Evolutionary conservation across 1,284 basidiomycete species (phyloP).

Genomic region (Hemileia vastatrix): DNA sequence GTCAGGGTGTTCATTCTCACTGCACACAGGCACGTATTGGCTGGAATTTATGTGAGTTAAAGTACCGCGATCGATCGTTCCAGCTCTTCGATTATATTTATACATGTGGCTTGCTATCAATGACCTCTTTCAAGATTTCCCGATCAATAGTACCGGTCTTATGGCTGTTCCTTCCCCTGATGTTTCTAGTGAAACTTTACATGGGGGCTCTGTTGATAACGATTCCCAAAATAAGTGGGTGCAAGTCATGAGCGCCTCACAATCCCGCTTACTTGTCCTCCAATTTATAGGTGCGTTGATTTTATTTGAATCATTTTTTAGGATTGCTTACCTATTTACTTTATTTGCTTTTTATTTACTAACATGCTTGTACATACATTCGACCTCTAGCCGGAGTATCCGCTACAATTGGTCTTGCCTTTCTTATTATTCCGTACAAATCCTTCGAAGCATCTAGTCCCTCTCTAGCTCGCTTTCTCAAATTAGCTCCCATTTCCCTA

Average conservation of each 20-base stretch:
- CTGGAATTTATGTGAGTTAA: conserved; percentile 17
- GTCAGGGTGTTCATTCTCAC: conserved; percentile 1
- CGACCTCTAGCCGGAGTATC: not conserved
- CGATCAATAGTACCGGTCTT: conserved; percentile 17
- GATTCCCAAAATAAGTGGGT: conserved; percentile 4
- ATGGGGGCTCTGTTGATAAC: not conserved
- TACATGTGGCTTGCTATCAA: not conserved
- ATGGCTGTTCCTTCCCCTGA: conserved; percentile 7
- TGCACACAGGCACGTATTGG: conserved; percentile 10
- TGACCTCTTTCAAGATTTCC: conserved; percentile 1
- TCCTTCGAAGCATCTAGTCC: conserved; percentile 8
- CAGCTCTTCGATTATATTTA: not conserved
- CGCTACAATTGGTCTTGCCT: conserved; percentile 1
- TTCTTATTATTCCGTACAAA: conserved; percentile 19
- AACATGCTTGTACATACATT: not conserved
- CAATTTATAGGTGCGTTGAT: conserved; percentile 15
- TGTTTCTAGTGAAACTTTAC: conserved; percentile 3
- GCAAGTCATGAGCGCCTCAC: conserved; percentile 11
- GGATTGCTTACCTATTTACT: not conserved
- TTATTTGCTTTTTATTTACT: not conserved
- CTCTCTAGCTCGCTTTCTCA: conserved; percentile 5
- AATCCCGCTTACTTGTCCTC: conserved; percentile 6
- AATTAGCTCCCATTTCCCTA: conserved; percentile 5
- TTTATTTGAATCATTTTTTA: not conserved
- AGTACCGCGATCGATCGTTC: too few species aligned